A percentile compares a stretch with the other conserved stretches of the same genome.
phyloP scores from a whole-genome alignment of 257 asterid genomes.

The Solanum paucissectum region DNA sequence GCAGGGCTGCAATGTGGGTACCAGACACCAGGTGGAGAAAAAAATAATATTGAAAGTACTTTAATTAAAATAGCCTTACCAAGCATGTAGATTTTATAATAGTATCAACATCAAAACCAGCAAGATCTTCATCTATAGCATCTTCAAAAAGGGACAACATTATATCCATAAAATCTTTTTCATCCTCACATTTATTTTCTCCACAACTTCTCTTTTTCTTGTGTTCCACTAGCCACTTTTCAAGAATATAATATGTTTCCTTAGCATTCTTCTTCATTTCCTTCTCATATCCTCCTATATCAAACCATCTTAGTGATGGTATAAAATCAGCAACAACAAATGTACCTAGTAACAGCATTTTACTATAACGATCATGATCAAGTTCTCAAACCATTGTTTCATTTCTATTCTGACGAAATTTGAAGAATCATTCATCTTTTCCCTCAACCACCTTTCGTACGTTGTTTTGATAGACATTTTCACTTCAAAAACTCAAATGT shows the following conservation, averaged over 20 bases:
- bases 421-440: background rate
- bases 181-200: too few species aligned
- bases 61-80: background rate
- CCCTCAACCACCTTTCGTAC: background rate
- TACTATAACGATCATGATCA: background rate
- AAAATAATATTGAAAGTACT: too few species aligned
- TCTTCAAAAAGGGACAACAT: background rate
- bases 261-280: too few species aligned
- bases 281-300: too few species aligned
- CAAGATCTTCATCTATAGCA: background rate
- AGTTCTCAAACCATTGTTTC: constrained; percentile 12
- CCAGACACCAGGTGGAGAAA: too few species aligned
- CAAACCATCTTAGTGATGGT: too few species aligned
- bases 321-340: too few species aligned
- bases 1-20: too few species aligned
- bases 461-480: background rate
- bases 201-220: too few species aligned
- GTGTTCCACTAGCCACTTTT: too few species aligned
- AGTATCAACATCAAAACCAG: background rate
- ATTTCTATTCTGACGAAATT: constrained; percentile 3
- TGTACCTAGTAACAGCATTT: too few species aligned
- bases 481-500: background rate
- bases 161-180: constrained; percentile 14
- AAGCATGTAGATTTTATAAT: background rate
- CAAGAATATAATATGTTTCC: too few species aligned